These are phyloP conservation scores for Parasitella parasitica DNA, from an alignment of 371 early-diverging fungal genomes.

Conservation along the genomic window DNA sequence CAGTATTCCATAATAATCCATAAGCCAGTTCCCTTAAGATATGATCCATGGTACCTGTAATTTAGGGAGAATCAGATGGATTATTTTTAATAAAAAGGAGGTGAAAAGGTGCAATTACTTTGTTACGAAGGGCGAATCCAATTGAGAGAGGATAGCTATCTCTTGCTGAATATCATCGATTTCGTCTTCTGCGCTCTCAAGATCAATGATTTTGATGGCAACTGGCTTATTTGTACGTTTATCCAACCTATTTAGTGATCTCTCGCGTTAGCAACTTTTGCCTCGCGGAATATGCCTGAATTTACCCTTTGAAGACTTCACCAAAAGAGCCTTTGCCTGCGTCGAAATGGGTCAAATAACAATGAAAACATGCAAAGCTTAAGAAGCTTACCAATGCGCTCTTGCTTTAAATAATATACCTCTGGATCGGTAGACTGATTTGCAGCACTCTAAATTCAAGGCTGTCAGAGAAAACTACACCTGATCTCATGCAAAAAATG, in stretches of 20 bases:
- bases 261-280: constrained; percentile 1
- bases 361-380: neutral
- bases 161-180: constrained; percentile 98
- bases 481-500: neutral
- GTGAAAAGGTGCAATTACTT: constrained; percentile 62
- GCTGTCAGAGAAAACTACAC: neutral
- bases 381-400: constrained; percentile 62
- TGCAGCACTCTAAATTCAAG: constrained; percentile 20
- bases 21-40: constrained; percentile 77
- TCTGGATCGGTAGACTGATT: constrained; percentile 59
- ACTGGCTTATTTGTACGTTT: constrained; percentile 75
- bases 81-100: constrained; percentile 1
- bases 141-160: constrained; percentile 92
- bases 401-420: constrained; percentile 62
- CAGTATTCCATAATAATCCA: constrained; percentile 97
- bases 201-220: constrained; percentile 92
- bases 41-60: constrained; percentile 77
- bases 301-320: constrained; percentile 89
- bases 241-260: constrained; percentile 67
- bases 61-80: constrained; percentile 12
- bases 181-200: constrained; percentile 95
- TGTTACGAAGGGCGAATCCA: constrained; percentile 89
- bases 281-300: neutral
- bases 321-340: constrained; percentile 90
- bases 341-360: neutral